phyloP scores from a whole-genome alignment of 2,329 filamentous ascomycete genomes.

The Lachnellula subtilissima region DNA sequence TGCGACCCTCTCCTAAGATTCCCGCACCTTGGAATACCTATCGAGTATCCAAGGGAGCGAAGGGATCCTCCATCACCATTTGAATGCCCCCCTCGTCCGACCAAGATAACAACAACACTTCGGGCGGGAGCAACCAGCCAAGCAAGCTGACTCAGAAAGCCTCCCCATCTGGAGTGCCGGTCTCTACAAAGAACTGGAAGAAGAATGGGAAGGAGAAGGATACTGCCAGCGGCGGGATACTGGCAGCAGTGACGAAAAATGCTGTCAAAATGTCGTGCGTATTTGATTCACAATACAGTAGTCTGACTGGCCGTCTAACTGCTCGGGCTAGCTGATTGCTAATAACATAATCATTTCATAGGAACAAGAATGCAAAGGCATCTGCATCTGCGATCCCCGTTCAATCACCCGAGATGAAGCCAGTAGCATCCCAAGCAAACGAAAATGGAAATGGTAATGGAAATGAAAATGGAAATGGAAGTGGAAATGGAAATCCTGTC shows the following conservation, averaged over 20 bases:
- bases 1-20: constrained; percentile 6
- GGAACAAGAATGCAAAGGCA: constrained; percentile 21
- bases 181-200: constrained; percentile 28
- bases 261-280: constrained; percentile 30
- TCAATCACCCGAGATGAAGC: constrained; percentile 27
- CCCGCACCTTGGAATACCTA: constrained; percentile 6
- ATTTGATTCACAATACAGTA: neutral
- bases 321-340: neutral
- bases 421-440: constrained; percentile 17
- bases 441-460: constrained; percentile 10
- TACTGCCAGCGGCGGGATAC: constrained; percentile 21
- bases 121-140: constrained; percentile 18
- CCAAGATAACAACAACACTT: constrained; percentile 25
- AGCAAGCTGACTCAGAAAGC: constrained; percentile 24
- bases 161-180: constrained; percentile 22
- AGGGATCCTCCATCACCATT: constrained; percentile 16
- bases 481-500: constrained; percentile 15
- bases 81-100: constrained; percentile 35
- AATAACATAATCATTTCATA: constrained; percentile 15
- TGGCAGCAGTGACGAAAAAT: constrained; percentile 31
- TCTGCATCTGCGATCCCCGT: constrained; percentile 12
- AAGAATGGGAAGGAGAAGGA: constrained; percentile 34
- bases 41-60: neutral
- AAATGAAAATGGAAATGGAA: constrained; percentile 11
- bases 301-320: neutral